Conservation (phyloP, 2,329 filamentous ascomycete genomes). For the Alternaria burnsii region DNA sequence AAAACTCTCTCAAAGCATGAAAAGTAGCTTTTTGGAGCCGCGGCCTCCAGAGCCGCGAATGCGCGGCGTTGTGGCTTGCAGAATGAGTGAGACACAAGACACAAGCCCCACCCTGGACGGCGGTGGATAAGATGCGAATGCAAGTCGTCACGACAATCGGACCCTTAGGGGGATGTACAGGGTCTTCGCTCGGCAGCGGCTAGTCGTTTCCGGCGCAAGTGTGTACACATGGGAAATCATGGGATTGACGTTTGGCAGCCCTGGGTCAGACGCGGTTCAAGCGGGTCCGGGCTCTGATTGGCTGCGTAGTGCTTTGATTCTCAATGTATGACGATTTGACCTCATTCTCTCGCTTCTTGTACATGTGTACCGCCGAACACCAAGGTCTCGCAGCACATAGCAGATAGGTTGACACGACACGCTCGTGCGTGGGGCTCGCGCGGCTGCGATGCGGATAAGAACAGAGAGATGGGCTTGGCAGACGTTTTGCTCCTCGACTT, state of each 20-base stretch:
- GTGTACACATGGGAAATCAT: conserved; percentile 23
- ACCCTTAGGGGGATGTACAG: conserved; percentile 20
- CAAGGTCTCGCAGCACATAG: not conserved
- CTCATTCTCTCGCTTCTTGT: conserved; percentile 16
- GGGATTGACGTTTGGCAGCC: conserved; percentile 21
- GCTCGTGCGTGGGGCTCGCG: conserved; percentile 3
- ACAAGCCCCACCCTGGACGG: conserved; percentile 1
- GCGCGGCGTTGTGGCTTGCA: conserved; percentile 2
- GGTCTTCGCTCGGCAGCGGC: conserved; percentile 14
- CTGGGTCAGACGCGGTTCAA: conserved; percentile 1
- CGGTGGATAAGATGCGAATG: not conserved
- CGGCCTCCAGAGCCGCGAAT: not conserved
- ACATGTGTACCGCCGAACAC: conserved; percentile 9
- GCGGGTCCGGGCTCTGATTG: conserved; percentile 22
- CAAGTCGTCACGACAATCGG: conserved; percentile 23
- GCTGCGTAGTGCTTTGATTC: conserved; percentile 15
- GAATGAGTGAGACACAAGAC: not conserved
- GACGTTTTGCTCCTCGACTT: not conserved
- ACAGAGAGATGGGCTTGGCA: conserved; percentile 1
- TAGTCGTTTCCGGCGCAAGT: conserved; percentile 5
- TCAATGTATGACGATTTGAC: conserved; percentile 42
- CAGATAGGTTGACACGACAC: not conserved
- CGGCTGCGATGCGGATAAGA: conserved; percentile 1
- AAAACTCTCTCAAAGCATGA: not conserved
- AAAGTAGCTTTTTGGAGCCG: not conserved